Evolutionary conservation across 352 stramenopile species (phyloP).

Genomic region (Phytophthora tentaculata): DNA sequence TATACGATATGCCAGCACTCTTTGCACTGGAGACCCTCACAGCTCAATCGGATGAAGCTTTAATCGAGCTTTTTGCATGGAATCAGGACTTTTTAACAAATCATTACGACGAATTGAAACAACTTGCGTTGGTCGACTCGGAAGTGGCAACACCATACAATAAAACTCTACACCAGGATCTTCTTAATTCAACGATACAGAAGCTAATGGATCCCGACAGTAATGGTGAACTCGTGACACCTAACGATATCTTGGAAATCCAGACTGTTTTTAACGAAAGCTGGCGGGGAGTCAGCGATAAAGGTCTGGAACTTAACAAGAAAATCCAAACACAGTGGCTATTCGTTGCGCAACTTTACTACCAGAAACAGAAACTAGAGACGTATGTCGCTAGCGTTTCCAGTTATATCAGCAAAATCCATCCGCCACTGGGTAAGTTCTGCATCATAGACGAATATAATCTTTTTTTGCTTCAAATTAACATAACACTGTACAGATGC

Average conservation of each 20-base stretch:
- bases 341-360: slow-evolving; percentile 50
- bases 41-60: slow-evolving; percentile 20
- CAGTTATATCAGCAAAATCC: slow-evolving; percentile 39
- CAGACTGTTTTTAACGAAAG: slow-evolving; percentile 57
- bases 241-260: slow-evolving; percentile 49
- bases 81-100: slow-evolving; percentile 46
- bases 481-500: slow-evolving; percentile 25
- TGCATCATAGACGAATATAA: not conserved
- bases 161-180: slow-evolving; percentile 38
- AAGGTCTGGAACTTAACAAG: slow-evolving; percentile 47
- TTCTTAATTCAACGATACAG: slow-evolving; percentile 55
- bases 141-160: slow-evolving; percentile 63
- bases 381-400: slow-evolving; percentile 41
- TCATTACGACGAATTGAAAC: slow-evolving; percentile 35
- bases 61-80: slow-evolving; percentile 61
- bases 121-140: slow-evolving; percentile 48
- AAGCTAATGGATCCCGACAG: slow-evolving; percentile 55
- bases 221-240: slow-evolving; percentile 38
- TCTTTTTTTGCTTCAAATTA: not conserved
- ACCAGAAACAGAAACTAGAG: slow-evolving; percentile 50
- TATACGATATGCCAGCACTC: slow-evolving; percentile 61
- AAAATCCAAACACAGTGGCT: slow-evolving; percentile 54
- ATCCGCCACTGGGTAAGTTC: slow-evolving; percentile 44
- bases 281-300: slow-evolving; percentile 53
- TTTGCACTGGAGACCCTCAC: slow-evolving; percentile 45